Percentiles rank a stretch among this genome's conserved stretches.
phyloP scores from a whole-genome alignment of 208 protist species.

The Acanthamoeba royreba region DNA sequence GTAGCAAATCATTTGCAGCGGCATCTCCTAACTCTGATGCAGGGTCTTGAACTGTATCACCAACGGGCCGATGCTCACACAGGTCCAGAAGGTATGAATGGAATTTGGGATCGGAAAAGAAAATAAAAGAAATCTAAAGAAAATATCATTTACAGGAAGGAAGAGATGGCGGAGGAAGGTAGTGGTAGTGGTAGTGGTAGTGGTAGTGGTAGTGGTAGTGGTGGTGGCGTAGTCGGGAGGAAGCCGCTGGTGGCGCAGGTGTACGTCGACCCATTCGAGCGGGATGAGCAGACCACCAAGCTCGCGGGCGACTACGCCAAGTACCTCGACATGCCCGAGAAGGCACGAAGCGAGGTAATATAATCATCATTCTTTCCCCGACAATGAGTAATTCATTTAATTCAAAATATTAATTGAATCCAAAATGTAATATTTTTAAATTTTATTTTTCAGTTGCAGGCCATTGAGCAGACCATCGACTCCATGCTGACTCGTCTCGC shows the following conservation, averaged over 20 bases:
- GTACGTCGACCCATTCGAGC: slow-evolving; percentile 25
- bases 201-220: too few relatives aligned
- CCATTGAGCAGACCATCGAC: slow-evolving; percentile 7
- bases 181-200: too few relatives aligned
- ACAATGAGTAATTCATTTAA: neutral
- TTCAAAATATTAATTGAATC: neutral
- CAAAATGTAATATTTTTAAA: neutral
- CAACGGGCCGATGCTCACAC: too few relatives aligned
- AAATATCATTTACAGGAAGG: too few relatives aligned
- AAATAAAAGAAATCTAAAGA: too few relatives aligned
- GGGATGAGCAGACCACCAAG: slow-evolving; percentile 30
- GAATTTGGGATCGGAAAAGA: too few relatives aligned
- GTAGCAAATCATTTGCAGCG: too few relatives aligned
- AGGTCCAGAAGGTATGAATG: too few relatives aligned
- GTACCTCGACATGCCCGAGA: neutral
- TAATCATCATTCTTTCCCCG: neutral
- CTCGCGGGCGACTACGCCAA: neutral
- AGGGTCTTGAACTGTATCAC: too few relatives aligned
- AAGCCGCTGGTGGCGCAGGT: neutral
- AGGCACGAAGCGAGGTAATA: neutral
- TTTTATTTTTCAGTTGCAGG: neutral
- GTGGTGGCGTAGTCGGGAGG: too few relatives aligned
- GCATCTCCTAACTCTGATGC: too few relatives aligned
- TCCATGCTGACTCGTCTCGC: neutral
- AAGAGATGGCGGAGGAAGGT: too few relatives aligned